phyloP scores from a whole-genome alignment of 23 red algal genomes.

The Chondrus crispus region DNA sequence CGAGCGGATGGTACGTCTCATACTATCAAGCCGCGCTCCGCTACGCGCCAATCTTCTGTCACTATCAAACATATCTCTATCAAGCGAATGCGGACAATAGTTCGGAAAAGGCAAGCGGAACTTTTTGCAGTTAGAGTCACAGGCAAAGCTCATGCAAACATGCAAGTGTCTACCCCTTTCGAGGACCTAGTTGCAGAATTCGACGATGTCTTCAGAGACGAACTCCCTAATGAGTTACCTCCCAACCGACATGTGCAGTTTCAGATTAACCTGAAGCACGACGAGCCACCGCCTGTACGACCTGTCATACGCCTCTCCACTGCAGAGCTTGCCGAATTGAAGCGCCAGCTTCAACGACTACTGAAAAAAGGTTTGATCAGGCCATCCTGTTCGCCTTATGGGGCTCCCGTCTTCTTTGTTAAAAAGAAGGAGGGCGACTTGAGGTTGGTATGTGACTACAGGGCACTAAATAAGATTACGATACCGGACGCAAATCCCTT shows the following conservation, averaged over 20 bases:
- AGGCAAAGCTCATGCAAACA: no score
- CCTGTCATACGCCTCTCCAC: conserved; percentile 25
- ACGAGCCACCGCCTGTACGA: neutral
- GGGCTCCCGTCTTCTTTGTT: conserved; percentile 17
- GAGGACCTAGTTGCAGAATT: neutral
- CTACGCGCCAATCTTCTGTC: no score
- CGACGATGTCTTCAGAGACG: neutral
- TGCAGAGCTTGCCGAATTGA: neutral
- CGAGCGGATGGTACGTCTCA: conserved; percentile 28
- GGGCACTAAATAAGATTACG: conserved; percentile 30
- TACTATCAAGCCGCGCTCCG: no score
- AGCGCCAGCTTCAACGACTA: neutral
- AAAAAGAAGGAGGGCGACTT: neutral
- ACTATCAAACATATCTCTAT: no score
- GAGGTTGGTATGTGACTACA: conserved; percentile 13
- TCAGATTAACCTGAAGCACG: neutral
- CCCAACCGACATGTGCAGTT: neutral
- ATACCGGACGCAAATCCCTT: neutral
- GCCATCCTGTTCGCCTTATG: conserved; percentile 1
- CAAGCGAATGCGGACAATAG: no score
- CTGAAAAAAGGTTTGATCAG: neutral
- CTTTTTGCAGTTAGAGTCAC: neutral
- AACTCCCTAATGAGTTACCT: neutral
- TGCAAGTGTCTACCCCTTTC: no score
- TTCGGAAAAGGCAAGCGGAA: neutral